Evolutionary conservation across 1,284 basidiomycete genomes (phyloP), one percentile per base, ranked within the genome.

Genomic region (Athelia sp.): DNA sequence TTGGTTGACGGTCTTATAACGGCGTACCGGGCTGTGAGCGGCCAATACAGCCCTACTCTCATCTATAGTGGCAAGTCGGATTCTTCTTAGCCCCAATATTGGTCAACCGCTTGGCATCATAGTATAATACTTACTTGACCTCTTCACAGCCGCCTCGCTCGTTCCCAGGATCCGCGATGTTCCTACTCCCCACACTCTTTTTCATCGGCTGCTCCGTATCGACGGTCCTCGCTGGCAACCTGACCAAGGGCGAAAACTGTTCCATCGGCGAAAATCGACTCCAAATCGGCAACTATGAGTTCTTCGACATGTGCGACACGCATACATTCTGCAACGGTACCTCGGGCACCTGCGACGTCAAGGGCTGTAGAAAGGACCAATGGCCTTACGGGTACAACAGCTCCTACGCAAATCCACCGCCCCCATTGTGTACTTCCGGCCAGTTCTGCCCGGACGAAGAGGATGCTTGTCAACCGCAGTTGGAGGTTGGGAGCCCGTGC

Each of bases 401-500:
- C 60, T 67, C 48, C 62, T 60, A 48, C 59, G 65, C 50, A 29
- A 13, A 29, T 54, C 68, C 31, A 59, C 89, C 24, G 90, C 90
- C 1, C 68, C 73, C 8, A 73, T 81, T 29, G 54, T 94, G 91
- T 60, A 63, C 68, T 2, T 56, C 58, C n/a, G 83, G 79, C 22
- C 60, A 74, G 54, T 93, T 91, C 67, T 95, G 92, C 66, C 92
- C 91, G 1, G 91, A 95, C 61, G 91, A 93, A 66, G 81, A 80
- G 54, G 82, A 85, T 58, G 70, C 66, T 2, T 95, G 92, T 68
- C 78, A 85, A 60, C 57, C 67, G 11, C 59, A 86, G 40, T 69
- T 88, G 4, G 46, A 75, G 0, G 79, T 90, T 0, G 84, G 78
- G 23, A 82, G 79, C 53, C 60, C 75, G 10, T 95, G 92, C 68